phyloP scores from a whole-genome alignment of 306 rosid species.

The Castanea mollissima region DNA sequence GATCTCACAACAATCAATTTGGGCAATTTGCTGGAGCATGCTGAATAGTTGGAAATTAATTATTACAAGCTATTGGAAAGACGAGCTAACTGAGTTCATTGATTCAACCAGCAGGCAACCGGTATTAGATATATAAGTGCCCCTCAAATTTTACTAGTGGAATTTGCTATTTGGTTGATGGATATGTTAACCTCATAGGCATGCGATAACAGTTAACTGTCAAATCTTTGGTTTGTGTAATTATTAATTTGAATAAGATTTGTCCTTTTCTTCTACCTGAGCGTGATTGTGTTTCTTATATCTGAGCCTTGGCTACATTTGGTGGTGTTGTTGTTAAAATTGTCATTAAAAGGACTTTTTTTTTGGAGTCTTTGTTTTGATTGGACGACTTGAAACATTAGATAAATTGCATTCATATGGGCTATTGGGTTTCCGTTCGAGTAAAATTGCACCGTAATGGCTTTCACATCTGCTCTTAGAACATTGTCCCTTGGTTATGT shows the following conservation, averaged over 20 bases:
- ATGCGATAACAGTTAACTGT: background rate
- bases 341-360: background rate
- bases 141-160: background rate
- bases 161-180: background rate
- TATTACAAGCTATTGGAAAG: slow-evolving; percentile 1
- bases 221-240: background rate
- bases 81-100: background rate
- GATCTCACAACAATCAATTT: slow-evolving; percentile 2
- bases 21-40: background rate
- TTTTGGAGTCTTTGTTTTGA: too few relatives aligned
- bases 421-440: too few relatives aligned
- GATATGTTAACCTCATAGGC: background rate
- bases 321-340: background rate
- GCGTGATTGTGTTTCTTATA: background rate
- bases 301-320: background rate
- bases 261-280: background rate
- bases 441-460: too few relatives aligned
- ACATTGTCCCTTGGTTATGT: too few relatives aligned
- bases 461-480: too few relatives aligned
- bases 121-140: background rate
- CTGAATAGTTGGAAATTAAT: background rate
- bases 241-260: background rate
- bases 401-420: too few relatives aligned
- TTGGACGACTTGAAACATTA: too few relatives aligned
- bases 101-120: background rate